Evolutionary conservation across 768 basidiomycete genomes (phyloP).

Genomic region (Imleria badia): DNA sequence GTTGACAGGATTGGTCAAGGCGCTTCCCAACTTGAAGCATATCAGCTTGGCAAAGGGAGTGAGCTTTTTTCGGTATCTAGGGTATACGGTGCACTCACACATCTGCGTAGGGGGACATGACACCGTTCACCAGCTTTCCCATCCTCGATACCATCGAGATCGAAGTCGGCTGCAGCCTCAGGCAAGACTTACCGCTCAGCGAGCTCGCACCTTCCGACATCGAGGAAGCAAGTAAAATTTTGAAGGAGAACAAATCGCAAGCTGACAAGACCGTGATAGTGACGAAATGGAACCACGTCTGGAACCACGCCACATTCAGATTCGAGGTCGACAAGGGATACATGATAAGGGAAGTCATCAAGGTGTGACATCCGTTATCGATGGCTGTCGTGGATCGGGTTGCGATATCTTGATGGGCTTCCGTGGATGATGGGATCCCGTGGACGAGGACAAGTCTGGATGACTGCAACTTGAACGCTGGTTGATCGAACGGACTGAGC

Average conservation of each 20-base stretch:
- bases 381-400: conserved; percentile 14
- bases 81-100: not conserved
- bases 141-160: conserved; percentile 5
- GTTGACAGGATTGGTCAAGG: conserved; percentile 3
- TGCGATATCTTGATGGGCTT: not conserved
- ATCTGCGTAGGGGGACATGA: not conserved
- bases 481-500: too few relatives aligned
- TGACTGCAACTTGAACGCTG: too few relatives aligned
- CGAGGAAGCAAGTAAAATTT: not conserved
- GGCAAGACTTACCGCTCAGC: not conserved
- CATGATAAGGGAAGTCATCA: conserved; percentile 1
- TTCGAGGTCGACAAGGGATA: not conserved
- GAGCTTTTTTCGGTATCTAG: not conserved
- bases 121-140: not conserved
- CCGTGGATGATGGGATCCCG: too few relatives aligned
- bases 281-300: not conserved
- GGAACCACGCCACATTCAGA: not conserved
- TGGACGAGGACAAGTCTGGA: too few relatives aligned
- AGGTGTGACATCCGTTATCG: conserved; percentile 11
- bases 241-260: conserved; percentile 4
- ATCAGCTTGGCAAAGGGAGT: not conserved
- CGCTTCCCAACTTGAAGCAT: conserved; percentile 7
- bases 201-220: not conserved
- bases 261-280: conserved; percentile 4
- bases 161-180: too few relatives aligned